Evolutionary conservation across 371 early-diverging fungal genomes (phyloP).

Genomic region (Mucor plumbeus): DNA sequence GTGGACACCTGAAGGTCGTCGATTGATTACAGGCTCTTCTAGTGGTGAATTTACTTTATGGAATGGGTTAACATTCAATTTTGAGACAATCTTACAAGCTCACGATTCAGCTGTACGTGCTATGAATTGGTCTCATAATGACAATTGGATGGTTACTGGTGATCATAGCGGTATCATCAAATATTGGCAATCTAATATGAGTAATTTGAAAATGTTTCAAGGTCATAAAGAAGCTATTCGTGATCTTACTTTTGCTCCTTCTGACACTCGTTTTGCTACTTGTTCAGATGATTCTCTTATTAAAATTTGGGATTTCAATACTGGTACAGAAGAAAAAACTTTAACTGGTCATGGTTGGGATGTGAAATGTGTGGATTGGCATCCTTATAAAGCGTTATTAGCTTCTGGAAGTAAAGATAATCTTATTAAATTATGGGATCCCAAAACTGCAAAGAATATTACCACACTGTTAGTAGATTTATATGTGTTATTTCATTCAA

Average conservation of each 20-base stretch:
- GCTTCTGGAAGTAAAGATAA: conserved; percentile 99
- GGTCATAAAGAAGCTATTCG: conserved; percentile 96
- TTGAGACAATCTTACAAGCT: conserved; percentile 99
- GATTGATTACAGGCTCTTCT: conserved; percentile 96
- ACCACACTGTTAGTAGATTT: conserved; percentile 80
- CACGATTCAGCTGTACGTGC: conserved; percentile 95
- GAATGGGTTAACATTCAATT: conserved; percentile 99
- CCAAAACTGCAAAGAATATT: conserved; percentile 88
- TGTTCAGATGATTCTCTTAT: conserved; percentile 98
- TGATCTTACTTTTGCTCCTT: conserved; percentile 75
- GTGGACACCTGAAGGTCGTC: conserved; percentile 99
- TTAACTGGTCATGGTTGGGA: conserved; percentile 99
- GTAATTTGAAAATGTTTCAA: conserved; percentile 92
- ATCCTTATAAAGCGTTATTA: conserved; percentile 93
- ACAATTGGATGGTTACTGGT: conserved; percentile 96
- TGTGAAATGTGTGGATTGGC: conserved; percentile 99
- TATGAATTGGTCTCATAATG: conserved; percentile 98
- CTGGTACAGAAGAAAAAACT: conserved; percentile 84
- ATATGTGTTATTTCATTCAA: not conserved
- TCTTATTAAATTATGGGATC: conserved; percentile 99
- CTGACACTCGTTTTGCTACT: conserved; percentile 96
- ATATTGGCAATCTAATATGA: conserved; percentile 99
- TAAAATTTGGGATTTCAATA: conserved; percentile 97
- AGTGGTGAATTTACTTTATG: conserved; percentile 99
- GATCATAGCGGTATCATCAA: conserved; percentile 98